A percentile compares a stretch with the other conserved stretches of the same genome.
These are phyloP conservation scores for Erodium trifolium DNA, from an alignment of 441 rosid species.

Conservation along the genomic window DNA sequence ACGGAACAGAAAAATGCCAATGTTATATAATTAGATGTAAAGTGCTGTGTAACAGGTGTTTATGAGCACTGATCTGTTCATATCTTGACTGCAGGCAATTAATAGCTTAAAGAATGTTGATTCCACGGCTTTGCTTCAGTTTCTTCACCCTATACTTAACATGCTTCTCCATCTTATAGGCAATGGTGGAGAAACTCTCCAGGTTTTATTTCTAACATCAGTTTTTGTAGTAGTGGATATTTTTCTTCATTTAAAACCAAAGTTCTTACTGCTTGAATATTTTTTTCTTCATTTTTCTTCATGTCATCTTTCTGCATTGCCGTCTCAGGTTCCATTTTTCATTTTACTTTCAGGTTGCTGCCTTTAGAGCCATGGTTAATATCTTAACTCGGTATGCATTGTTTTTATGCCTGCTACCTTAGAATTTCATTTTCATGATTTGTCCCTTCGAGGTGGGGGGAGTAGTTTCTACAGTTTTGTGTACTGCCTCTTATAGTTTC, in stretches of 20 bases:
- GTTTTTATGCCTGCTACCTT: constrained; percentile 6
- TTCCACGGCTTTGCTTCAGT: constrained; percentile 97
- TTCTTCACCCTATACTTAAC: constrained; percentile 92
- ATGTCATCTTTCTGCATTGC: no score
- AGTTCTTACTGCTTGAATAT: not conserved
- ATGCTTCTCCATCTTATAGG: constrained; percentile 99
- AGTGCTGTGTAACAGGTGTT: constrained; percentile 8
- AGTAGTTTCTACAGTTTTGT: not conserved
- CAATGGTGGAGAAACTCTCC: constrained; percentile 99
- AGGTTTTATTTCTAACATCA: constrained; percentile 41
- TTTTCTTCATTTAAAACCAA: constrained; percentile 18
- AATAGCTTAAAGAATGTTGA: constrained; percentile 98
- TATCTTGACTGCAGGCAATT: constrained; percentile 59
- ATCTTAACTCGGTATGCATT: constrained; percentile 78
- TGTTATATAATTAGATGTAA: not conserved
- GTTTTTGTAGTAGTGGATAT: not conserved
- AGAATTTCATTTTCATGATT: constrained; percentile 9
- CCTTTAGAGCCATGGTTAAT: constrained; percentile 99
- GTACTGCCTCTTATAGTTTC: not conserved
- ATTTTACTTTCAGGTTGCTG: constrained; percentile 74
- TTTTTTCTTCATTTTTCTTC: not conserved
- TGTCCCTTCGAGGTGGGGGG: not conserved
- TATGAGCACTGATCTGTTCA: not conserved
- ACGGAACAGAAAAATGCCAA: not conserved
- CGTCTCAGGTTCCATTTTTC: no score